Percentiles rank a stretch among this genome's conserved stretches.
These are phyloP conservation scores for Naganishia antarctica DNA, from an alignment of 768 basidiomycete genomes.

Conservation along the genomic window DNA sequence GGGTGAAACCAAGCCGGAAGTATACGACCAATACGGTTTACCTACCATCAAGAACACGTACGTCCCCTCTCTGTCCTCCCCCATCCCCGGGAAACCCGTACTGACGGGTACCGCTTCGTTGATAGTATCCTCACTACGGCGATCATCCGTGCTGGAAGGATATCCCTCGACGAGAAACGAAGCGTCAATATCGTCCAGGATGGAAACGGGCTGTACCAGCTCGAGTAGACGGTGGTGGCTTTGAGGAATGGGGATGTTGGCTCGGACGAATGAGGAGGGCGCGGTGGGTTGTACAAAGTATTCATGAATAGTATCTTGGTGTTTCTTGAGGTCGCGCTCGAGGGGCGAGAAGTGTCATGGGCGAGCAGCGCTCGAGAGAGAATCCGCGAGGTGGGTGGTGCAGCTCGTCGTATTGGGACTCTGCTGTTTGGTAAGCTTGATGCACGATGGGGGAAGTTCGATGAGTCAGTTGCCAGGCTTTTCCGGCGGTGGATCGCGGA, in stretches of 20 bases:
- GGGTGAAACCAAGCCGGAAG: constrained; percentile 60
- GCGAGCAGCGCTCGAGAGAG: no score
- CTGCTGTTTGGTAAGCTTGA: no score
- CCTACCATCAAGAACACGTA: constrained; percentile 81
- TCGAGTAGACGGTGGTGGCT: constrained; percentile 19
- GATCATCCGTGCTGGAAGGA: constrained; percentile 79
- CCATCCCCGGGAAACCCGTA: neutral
- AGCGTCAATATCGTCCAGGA: constrained; percentile 70
- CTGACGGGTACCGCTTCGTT: constrained; percentile 11
- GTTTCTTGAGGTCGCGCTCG: no score
- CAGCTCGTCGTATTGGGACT: no score
- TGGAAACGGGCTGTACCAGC: constrained; percentile 48
- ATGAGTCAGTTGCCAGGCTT: no score
- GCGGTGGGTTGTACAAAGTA: no score
- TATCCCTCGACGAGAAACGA: constrained; percentile 83
- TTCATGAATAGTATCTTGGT: no score
- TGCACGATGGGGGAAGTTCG: no score
- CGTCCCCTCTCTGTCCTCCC: neutral
- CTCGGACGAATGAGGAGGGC: no score
- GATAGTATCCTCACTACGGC: constrained; percentile 46
- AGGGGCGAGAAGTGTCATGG: no score
- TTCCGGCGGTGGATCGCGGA: no score
- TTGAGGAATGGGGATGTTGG: neutral
- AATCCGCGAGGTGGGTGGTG: no score
- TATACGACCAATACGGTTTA: constrained; percentile 73